phyloP scores from a whole-genome alignment of 2,329 filamentous ascomycete species.

The Sarocladiaceae sp. region DNA sequence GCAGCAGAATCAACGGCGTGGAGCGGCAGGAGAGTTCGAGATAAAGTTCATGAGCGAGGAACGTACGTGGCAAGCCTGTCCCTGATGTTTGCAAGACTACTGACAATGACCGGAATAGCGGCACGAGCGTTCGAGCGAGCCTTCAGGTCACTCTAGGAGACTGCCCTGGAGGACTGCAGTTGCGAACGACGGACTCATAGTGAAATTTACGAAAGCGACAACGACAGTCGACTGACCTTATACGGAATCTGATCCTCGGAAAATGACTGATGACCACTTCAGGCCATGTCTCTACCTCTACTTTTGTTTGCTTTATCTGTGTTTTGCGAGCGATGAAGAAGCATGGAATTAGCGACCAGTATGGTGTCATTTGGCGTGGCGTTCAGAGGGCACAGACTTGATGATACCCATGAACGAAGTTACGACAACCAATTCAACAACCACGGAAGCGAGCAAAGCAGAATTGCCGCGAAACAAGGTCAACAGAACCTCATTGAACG shows the following conservation, averaged over 20 bases:
- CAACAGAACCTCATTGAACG: neutral
- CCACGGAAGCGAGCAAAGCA: neutral
- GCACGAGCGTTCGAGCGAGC: neutral
- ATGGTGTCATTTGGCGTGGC: neutral
- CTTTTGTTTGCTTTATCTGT: too few relatives aligned
- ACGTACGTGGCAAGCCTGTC: slow-evolving; percentile 20
- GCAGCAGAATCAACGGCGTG: slow-evolving; percentile 47
- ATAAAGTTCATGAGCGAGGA: slow-evolving; percentile 43
- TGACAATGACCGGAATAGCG: neutral
- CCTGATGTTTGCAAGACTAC: neutral
- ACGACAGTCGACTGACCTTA: too few relatives aligned
- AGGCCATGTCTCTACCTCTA: too few relatives aligned
- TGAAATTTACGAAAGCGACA: neutral
- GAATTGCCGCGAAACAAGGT: neutral
- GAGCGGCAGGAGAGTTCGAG: slow-evolving; percentile 44
- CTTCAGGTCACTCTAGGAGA: slow-evolving; percentile 3
- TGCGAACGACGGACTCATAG: neutral
- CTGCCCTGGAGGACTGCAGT: neutral
- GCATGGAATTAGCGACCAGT: too few relatives aligned
- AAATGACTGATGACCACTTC: too few relatives aligned
- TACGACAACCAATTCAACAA: neutral
- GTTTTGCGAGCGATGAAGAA: too few relatives aligned
- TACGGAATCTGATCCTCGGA: too few relatives aligned
- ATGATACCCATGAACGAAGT: neutral
- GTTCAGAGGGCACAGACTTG: neutral